These are phyloP conservation scores for Penicillium paradoxum DNA, from an alignment of 495 filamentous ascomycete species.

Conservation along the genomic window DNA sequence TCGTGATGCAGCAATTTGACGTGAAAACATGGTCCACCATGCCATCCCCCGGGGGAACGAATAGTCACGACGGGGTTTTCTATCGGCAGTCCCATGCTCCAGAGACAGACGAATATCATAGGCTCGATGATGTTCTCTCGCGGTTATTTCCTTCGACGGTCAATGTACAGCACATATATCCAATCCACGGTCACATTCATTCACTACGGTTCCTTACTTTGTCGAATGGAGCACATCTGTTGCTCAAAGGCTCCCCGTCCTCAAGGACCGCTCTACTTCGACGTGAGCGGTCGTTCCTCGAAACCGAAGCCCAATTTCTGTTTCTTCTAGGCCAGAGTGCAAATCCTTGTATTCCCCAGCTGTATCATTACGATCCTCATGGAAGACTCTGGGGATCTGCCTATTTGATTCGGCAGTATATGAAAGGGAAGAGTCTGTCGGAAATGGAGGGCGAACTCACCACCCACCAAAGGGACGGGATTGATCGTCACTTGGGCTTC, in stretches of 20 bases:
- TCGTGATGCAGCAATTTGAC: slow-evolving; percentile 10
- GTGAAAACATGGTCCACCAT: slow-evolving; percentile 9
- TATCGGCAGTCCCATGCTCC: slow-evolving; percentile 17
- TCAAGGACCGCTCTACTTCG: slow-evolving; percentile 50
- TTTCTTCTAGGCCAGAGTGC: slow-evolving; percentile 42
- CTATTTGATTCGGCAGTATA: slow-evolving; percentile 47
- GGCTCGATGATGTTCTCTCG: slow-evolving; percentile 41
- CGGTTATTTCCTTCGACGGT: slow-evolving; percentile 36
- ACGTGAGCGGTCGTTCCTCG: slow-evolving; percentile 51
- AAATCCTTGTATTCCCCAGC: slow-evolving; percentile 44
- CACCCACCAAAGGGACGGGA: slow-evolving; percentile 30
- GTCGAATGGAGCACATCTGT: slow-evolving; percentile 47
- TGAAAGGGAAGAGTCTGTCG: slow-evolving; percentile 41
- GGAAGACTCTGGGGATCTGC: slow-evolving; percentile 37
- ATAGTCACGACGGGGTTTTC: background rate
- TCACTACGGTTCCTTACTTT: slow-evolving; percentile 49
- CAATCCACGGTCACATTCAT: slow-evolving; percentile 47
- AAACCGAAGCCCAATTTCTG: slow-evolving; percentile 52
- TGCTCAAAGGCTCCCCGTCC: slow-evolving; percentile 52
- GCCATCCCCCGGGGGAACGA: slow-evolving; percentile 7
- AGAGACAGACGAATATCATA: slow-evolving; percentile 17
- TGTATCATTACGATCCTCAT: slow-evolving; percentile 47
- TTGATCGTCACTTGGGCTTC: slow-evolving; percentile 41
- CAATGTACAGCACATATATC: slow-evolving; percentile 40
- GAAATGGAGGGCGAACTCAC: slow-evolving; percentile 38